Evolutionary conservation across 352 stramenopile genomes (phyloP), one percentile per base, ranked within the genome.

Genomic region (Albugo candida): DNA sequence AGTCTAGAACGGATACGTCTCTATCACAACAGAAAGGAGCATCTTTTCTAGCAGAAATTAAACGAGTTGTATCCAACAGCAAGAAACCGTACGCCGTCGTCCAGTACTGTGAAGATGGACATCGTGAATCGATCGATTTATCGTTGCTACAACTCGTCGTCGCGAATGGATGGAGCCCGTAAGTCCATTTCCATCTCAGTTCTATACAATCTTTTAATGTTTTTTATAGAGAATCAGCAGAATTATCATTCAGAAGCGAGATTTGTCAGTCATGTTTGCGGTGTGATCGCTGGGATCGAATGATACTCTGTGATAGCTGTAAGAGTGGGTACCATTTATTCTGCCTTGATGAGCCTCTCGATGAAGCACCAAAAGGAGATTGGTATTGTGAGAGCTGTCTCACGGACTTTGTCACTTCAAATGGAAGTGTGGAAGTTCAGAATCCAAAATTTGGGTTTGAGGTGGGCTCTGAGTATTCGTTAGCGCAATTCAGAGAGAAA

Each of bases 401-500:
- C 11, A 40, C 55, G 1, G 38, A 43, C 38, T 43, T 43, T 19
- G 24, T 31, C 24, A 31, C 24, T 31, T 31, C 24, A 31, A 8
- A 31, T 31, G 24, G 24, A 31, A 31, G 8, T 31, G 24, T 31
- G 24, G 24, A 31, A 31, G 24, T 31, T 31, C 24, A 31, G 24
- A 79, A 71, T n/a, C 62, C 61, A 2, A 83, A 78, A 45, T 89
- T 86, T 51, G 75, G 73, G 2, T 91, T 89, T 44, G 75, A 91
- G 51, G 83, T 83, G 62, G 72, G 75, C 1, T 70, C 64, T 27
- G 76, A 89, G 51, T 81, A 85, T 50, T 84, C 63, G n/a, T 55
- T 89, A 34, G 51, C 62, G 14, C 58, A 74, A n/a, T 94, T 89
- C 54, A 84, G 86, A 37, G 63, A 81, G 27, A 83, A 83, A 48